A percentile compares a stretch with the other conserved stretches of the same genome.
These are phyloP conservation scores for Neurospora sp. DNA, from an alignment of 495 filamentous ascomycete species.

Conservation along the genomic window DNA sequence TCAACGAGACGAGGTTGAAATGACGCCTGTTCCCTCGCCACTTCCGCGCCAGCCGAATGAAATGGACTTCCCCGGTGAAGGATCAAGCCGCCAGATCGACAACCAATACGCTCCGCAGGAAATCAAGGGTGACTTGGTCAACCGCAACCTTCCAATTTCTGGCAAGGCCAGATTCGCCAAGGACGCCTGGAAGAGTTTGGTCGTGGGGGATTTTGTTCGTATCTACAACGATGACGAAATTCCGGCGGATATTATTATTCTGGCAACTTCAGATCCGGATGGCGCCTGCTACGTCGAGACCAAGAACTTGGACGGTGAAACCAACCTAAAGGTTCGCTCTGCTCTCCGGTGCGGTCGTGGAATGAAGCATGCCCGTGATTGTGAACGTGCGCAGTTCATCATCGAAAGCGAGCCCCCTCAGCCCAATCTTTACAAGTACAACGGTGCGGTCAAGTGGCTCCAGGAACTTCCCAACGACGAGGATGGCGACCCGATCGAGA, in stretches of 20 bases:
- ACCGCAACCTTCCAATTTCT: constrained; percentile 28
- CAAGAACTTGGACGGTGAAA: constrained; percentile 96
- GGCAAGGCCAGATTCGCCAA: constrained; percentile 68
- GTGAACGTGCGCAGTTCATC: constrained; percentile 74
- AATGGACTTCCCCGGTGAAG: constrained; percentile 18
- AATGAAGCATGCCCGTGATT: constrained; percentile 83
- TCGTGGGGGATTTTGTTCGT: constrained; percentile 94
- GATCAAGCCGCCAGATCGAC: constrained; percentile 11
- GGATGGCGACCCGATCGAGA: constrained; percentile 51
- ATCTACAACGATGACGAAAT: constrained; percentile 95
- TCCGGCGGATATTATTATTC: constrained; percentile 86
- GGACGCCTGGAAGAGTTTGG: constrained; percentile 90
- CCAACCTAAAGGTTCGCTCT: constrained; percentile 91
- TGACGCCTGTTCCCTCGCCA: constrained; percentile 90
- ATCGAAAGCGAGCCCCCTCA: constrained; percentile 91
- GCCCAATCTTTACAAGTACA: constrained; percentile 89
- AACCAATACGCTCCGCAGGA: constrained; percentile 32
- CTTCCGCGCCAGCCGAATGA: constrained; percentile 35
- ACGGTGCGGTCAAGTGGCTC: constrained; percentile 75
- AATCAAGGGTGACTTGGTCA: constrained; percentile 39
- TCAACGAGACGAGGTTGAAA: constrained; percentile 61
- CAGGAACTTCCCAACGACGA: constrained; percentile 56
- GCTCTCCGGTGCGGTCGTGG: constrained; percentile 76
- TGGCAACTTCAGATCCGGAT: constrained; percentile 92
- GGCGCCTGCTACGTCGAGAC: constrained; percentile 97